phyloP scores from a whole-genome alignment of 108 stramenopile genomes.

The Licmophora abbreviata region DNA sequence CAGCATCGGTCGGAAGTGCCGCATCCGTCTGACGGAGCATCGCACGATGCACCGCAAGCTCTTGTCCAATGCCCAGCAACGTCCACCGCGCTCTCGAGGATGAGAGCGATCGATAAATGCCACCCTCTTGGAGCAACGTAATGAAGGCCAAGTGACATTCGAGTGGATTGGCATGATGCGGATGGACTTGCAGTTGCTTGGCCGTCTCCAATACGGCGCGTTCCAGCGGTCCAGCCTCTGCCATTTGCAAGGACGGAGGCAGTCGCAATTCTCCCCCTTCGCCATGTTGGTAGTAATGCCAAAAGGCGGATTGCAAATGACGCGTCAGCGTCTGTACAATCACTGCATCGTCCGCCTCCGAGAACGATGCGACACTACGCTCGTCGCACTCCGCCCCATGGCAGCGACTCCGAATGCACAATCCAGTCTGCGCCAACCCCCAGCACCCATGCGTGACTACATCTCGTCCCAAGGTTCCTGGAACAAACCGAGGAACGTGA shows the following conservation, averaged over 20 bases:
- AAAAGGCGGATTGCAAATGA: constrained; percentile 33
- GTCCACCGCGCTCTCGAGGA: constrained; percentile 15
- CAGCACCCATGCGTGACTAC: constrained; percentile 27
- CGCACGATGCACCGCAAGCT: constrained; percentile 15
- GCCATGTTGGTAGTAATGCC: constrained; percentile 27
- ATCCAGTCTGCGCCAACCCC: constrained; percentile 16
- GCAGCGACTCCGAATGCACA: constrained; percentile 18
- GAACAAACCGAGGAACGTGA: constrained; percentile 18
- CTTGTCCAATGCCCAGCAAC: constrained; percentile 36
- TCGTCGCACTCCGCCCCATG: constrained; percentile 2
- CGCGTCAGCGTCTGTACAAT: constrained; percentile 7
- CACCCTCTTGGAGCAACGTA: constrained; percentile 20
- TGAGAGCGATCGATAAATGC: constrained; percentile 18
- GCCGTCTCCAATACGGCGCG: constrained; percentile 19
- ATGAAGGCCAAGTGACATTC: constrained; percentile 34
- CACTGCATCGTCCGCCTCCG: background rate
- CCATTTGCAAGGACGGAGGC: constrained; percentile 24
- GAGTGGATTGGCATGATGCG: constrained; percentile 28
- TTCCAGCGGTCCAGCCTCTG: constrained; percentile 17
- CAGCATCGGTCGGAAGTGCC: background rate
- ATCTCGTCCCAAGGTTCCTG: constrained; percentile 22
- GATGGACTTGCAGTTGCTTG: constrained; percentile 30
- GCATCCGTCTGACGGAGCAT: background rate
- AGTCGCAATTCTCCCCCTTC: background rate
- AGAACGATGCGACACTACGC: constrained; percentile 1